Base-by-base conservation (phyloP, 2,329 filamentous ascomycete genomes). In the Fusarium penzigii region DNA sequence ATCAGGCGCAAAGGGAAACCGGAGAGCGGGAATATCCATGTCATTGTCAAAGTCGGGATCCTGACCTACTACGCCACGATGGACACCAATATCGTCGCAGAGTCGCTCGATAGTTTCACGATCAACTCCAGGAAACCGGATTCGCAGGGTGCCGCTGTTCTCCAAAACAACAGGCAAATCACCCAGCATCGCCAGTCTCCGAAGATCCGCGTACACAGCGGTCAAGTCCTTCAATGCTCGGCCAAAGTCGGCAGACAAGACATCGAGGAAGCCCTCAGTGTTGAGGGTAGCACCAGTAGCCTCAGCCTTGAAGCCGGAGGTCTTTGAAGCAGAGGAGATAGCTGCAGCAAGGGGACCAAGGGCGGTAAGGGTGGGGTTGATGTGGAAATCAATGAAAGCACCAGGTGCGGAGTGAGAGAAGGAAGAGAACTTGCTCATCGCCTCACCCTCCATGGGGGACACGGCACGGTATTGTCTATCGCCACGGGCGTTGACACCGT, bases 61-160 rank as follows among this genome's bases (percentile, higher is more conserved):
- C 73, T 97, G 88, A 12, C 81, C 76, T 5, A 97, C 82, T 5
- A 89, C 75, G 2, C 94, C 94, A 48, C 91, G 82, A 56, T 87
- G 84, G 8, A 99, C 80, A n/a, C 88, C 89, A 11, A 96, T 80
- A 68, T 99, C 94, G 43, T 90, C 85, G 68, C 92, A 97, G 1
- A 99, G 80, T 3, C 80, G 78, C 67, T 96, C 90, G 0, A 96
- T 88, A 0, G 89, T 90, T 14, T 87, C 83, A 1, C 85, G 85
- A 65, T 97, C 93, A 56, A 94, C 92, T 3, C 94, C 94, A 0
- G 92, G 92, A 66, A 99, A 97, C 29, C 92, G 87, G 2, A 97
- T 85, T 34, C 92, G 85, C 5, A 97, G 75, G 0, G 83, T 81
- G 2, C 84, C 84, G 34, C 81, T 77, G 38, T 82, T 80, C 61